Evolutionary conservation across 192 early-diverging fungal genomes (phyloP), one percentile per base, ranked within the genome.

Genomic region (Podila clonocystis): DNA sequence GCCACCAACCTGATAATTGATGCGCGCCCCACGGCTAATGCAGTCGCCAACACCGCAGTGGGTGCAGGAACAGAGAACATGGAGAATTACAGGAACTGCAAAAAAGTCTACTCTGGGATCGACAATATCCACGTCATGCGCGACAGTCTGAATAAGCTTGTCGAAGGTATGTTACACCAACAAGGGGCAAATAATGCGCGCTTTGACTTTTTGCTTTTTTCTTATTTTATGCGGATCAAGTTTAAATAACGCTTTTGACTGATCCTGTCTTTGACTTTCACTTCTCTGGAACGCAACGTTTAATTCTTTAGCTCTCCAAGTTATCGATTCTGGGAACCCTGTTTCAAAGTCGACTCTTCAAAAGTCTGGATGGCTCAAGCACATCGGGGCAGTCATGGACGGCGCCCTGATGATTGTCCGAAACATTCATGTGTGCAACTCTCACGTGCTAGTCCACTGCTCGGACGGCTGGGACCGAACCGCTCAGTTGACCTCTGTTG

Each of bases 391-490:
- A 31, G 88, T 99, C 38, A 67, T 99, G 65, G 93, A 95, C 17
- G 96, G 94, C 13, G 88, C 94, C 7, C 62, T 86, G 50, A 82
- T 89, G 62, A 97, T 99, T 60, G 93, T 98, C 8, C 85, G 92
- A 67, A 91, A 85, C 49, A 89, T 99, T 5, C 91, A 96, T 72
- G 73, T 91, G 7, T 82, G 85, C 24, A 92, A 91, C 60, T 87
- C 90, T 8, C 97, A 97, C 66, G 96, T 95, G 5, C 83, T 99
- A 28, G 95, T 99, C 6, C 98, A 99, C 83, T 99, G 98, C 88
- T 97, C 96, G 55, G 98, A 99, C 75, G 98, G 98, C 15, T 99
- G 98, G 98, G 98, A 99, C 84, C 91, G 98, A 26, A 99, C 98
- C 0, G 93, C 96, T 22, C 98, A 99, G 83, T 82, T 99, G 58